Evolutionary conservation across 805 yeast species (phyloP).

Genomic region (Dipodascopsis uninucleata): DNA sequence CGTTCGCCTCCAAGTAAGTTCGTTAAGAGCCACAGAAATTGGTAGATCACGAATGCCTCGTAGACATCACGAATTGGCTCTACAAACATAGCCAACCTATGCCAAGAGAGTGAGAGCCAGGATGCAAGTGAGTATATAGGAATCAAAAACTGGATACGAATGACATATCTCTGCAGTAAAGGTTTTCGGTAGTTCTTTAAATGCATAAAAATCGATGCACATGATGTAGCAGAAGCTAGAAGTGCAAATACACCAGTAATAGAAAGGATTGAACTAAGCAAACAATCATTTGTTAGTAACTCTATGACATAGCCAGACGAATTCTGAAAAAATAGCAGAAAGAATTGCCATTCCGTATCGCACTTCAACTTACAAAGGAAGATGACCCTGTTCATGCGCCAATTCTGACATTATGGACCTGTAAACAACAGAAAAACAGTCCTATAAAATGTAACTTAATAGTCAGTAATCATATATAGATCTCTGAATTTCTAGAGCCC

Average conservation of each 20-base stretch:
- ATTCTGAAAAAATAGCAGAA: too few relatives aligned
- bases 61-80: slow-evolving; percentile 85
- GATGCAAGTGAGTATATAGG: slow-evolving; percentile 32
- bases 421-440: too few relatives aligned
- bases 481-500: too few relatives aligned
- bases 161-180: slow-evolving; percentile 75
- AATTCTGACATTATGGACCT: too few relatives aligned
- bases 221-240: slow-evolving; percentile 16
- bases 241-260: slow-evolving; percentile 20
- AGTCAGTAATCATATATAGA: too few relatives aligned
- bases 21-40: slow-evolving; percentile 80
- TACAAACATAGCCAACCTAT: slow-evolving; percentile 43
- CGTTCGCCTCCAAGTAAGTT: slow-evolving; percentile 90
- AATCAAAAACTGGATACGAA: slow-evolving; percentile 68
- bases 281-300: background rate
- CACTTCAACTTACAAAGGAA: too few relatives aligned
- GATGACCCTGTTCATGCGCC: too few relatives aligned
- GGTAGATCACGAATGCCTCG: slow-evolving; percentile 93
- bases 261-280: slow-evolving; percentile 11
- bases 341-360: too few relatives aligned
- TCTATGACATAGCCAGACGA: too few relatives aligned
- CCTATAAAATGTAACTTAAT: too few relatives aligned
- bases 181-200: slow-evolving; percentile 80
- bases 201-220: slow-evolving; percentile 49
- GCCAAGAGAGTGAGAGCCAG: slow-evolving; percentile 40